Evolutionary conservation across 805 yeast genomes (phyloP).

Genomic region (Candida loeiensis): DNA sequence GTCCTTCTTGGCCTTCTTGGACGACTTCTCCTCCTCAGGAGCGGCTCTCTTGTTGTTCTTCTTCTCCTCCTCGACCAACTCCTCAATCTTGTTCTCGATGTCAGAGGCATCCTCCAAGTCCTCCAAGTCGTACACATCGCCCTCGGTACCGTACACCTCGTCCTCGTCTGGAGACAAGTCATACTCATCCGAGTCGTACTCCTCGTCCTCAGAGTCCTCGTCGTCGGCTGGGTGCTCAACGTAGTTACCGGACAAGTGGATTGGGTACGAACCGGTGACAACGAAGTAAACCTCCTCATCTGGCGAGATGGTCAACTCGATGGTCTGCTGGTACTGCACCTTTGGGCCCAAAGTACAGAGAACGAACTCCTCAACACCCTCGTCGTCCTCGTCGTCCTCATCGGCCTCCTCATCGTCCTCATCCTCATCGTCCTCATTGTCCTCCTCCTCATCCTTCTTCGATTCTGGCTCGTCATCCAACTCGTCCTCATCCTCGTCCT

Average conservation of each 20-base stretch:
- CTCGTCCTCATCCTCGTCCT: conserved; percentile 42
- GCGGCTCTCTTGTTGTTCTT: conserved; percentile 33
- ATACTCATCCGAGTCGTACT: conserved; percentile 53
- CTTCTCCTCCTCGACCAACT: conserved; percentile 56
- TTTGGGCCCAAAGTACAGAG: conserved; percentile 89
- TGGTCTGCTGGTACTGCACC: conserved; percentile 79
- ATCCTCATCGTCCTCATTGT: conserved; percentile 43
- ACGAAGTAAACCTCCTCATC: conserved; percentile 93
- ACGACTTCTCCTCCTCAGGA: conserved; percentile 31
- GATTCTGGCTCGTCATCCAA: conserved; percentile 37
- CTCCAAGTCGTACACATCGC: conserved; percentile 52
- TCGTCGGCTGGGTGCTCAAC: conserved; percentile 92
- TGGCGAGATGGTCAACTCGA: conserved; percentile 87
- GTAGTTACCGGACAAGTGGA: conserved; percentile 92
- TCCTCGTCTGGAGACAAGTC: conserved; percentile 77
- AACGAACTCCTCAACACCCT: conserved; percentile 78
- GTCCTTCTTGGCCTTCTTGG: conserved; percentile 22
- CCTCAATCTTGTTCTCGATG: conserved; percentile 69
- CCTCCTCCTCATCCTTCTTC: conserved; percentile 24
- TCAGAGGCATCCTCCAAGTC: conserved; percentile 68
- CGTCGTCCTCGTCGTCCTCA: conserved; percentile 58
- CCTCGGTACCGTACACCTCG: conserved; percentile 48
- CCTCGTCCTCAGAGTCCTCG: conserved; percentile 48
- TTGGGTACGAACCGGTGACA: conserved; percentile 92
- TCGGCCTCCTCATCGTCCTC: conserved; percentile 52